These are phyloP conservation scores for Dipteronia dyeriana DNA, from an alignment of 345 rosid species.

Conservation along the genomic window DNA sequence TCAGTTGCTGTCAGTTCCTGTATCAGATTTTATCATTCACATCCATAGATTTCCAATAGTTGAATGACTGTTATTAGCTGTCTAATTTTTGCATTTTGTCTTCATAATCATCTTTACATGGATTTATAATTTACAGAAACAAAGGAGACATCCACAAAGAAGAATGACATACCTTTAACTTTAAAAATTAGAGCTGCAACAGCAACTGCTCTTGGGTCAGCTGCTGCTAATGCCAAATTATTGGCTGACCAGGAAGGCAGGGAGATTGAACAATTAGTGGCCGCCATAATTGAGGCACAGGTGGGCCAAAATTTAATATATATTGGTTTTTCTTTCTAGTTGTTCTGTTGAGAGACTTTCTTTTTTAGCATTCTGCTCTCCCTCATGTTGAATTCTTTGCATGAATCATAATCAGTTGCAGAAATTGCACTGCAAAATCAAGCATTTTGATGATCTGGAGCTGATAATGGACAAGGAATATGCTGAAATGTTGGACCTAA, in stretches of 20 bases:
- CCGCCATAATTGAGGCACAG: conserved; percentile 70
- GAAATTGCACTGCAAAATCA: conserved; percentile 67
- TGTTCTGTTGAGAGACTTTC: neutral
- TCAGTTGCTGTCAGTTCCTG: neutral
- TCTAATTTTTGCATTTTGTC: neutral
- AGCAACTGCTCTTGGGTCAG: conserved; percentile 79
- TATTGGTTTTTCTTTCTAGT: conserved; percentile 4
- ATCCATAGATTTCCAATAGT: neutral
- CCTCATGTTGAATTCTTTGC: conserved; percentile 13
- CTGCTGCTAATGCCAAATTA: conserved; percentile 76
- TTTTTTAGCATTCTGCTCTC: conserved; percentile 5
- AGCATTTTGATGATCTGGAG: conserved; percentile 68
- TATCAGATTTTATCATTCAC: neutral
- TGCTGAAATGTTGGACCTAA: conserved; percentile 50
- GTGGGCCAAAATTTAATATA: conserved; percentile 32
- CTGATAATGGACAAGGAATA: conserved; percentile 76
- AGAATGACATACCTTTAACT: conserved; percentile 54
- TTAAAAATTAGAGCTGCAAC: conserved; percentile 72
- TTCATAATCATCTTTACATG: conserved; percentile 12
- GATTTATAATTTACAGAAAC: conserved; percentile 36
- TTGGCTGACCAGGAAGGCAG: conserved; percentile 88
- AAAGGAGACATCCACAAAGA: conserved; percentile 30
- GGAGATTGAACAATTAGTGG: conserved; percentile 66
- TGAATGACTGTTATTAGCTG: neutral
- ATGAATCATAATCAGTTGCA: conserved; percentile 49